Base-by-base conservation (phyloP, 2,329 filamentous ascomycete genomes). In the Cadophora luteo-olivacea region DNA sequence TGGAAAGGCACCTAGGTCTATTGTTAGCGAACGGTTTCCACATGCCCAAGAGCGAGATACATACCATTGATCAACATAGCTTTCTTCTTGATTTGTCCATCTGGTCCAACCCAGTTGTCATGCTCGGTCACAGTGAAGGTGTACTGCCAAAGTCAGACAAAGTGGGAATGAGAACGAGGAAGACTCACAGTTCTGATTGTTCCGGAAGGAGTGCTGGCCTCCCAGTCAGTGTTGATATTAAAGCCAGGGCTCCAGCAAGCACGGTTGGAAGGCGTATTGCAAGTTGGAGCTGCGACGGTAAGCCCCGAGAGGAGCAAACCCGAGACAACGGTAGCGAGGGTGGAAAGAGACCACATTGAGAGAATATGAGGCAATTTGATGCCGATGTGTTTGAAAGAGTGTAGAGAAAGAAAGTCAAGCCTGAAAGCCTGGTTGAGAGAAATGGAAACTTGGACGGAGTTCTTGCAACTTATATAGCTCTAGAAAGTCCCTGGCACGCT, bases 1-100 rank as follows among this genome's bases (percentile, higher is more conserved):
- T 22, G 66, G 41, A 19, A 70, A 70, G 2, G 77, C 75, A 69
- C 78, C 76, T 4, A 73, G 76, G 32, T 72, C 66, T 14, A 67
- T 45, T 14, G 64, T 70, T 14, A 58, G n/a, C 19, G 9, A 9
- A 24, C 36, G 2, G 49, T 67, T 4, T 3, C 24, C 41, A 45
- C 5, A 19, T 16, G 14, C 12, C 14, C 41, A 45, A 45, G 16
- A 2, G 12, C 14, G 41, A 16, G 7, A 24, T 3, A 29, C 51
- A 22, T 63, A 63, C 66, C 49, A 36, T 68, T 68, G 24, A 68
- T 60, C 33, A 68, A 51, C 66, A 68, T 68, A 3, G 66, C 62
- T 14, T 68, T 68, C 36, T 61, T 38, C 55, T 68, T 68, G 48
- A 61, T 54, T 16, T 14, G 32, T 16, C 66, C 66, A 65, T 68